Conservation (phyloP, 2,329 filamentous ascomycete species). For the Tolypocladium sp. region DNA sequence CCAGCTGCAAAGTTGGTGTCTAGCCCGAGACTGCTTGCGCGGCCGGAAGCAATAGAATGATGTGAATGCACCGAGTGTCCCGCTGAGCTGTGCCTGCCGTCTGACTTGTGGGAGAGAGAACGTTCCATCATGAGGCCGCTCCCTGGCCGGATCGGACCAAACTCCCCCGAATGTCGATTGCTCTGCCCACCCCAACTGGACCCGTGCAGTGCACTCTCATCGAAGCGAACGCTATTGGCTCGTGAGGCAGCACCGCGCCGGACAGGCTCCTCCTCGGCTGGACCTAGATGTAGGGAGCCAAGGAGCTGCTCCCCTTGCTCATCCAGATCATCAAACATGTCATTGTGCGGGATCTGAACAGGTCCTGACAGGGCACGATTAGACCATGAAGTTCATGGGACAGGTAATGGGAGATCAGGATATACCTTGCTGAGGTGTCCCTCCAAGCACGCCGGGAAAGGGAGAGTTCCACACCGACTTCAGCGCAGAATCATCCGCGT, state of each 20-base stretch:
- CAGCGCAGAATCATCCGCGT: conserved; percentile 56
- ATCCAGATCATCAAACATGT: conserved; percentile 85
- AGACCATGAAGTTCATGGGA: neutral
- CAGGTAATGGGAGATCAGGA: neutral
- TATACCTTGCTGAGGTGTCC: conserved; percentile 78
- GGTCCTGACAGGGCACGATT: conserved; percentile 46
- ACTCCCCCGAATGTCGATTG: conserved; percentile 74
- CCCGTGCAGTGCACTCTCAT: conserved; percentile 87
- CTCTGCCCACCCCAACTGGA: conserved; percentile 72
- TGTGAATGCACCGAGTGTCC: conserved; percentile 65
- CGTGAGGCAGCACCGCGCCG: conserved; percentile 80
- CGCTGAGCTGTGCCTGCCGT: conserved; percentile 89
- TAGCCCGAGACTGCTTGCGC: conserved; percentile 80
- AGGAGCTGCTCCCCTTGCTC: conserved; percentile 75
- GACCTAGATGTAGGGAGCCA: conserved; percentile 72
- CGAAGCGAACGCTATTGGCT: conserved; percentile 95
- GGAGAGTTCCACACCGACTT: conserved; percentile 93
- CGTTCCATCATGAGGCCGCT: conserved; percentile 88
- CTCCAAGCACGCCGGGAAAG: conserved; percentile 76
- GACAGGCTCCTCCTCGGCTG: conserved; percentile 73
- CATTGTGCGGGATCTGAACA: conserved; percentile 66
- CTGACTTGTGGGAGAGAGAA: conserved; percentile 88
- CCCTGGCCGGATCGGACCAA: conserved; percentile 65
- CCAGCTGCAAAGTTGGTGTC: conserved; percentile 59
- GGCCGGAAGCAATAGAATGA: conserved; percentile 64